Conservation (phyloP, 768 basidiomycete genomes). For the Boletus rex-veris region DNA sequence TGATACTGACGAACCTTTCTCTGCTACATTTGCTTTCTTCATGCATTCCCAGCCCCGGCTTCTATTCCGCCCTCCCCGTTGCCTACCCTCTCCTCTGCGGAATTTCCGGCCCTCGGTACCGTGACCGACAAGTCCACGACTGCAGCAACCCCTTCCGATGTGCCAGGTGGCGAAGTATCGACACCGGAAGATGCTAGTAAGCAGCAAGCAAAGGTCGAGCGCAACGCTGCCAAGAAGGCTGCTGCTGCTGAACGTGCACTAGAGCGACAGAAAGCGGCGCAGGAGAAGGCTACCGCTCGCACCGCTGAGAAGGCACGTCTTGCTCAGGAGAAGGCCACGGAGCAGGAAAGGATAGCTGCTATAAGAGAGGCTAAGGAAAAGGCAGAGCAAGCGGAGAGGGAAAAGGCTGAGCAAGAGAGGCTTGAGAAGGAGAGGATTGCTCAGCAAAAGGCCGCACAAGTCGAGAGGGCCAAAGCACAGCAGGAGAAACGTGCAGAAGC, state of each 20-base stretch:
- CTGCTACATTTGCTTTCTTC: constrained; percentile 20
- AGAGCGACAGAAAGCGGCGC: constrained; percentile 53
- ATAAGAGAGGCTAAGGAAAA: constrained; percentile 39
- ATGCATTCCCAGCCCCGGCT: constrained; percentile 33
- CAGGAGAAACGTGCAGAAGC: constrained; percentile 28
- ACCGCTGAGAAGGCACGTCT: constrained; percentile 53
- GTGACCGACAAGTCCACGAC: constrained; percentile 10
- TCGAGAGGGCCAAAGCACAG: constrained; percentile 39
- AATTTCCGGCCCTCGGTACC: constrained; percentile 66
- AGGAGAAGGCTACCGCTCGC: constrained; percentile 53
- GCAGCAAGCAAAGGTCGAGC: constrained; percentile 53
- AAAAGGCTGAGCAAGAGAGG: constrained; percentile 38
- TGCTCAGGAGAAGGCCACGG: constrained; percentile 51
- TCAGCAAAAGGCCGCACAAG: constrained; percentile 33
- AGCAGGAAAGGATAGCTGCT: constrained; percentile 46
- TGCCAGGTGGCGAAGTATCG: constrained; percentile 21
- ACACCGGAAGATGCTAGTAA: constrained; percentile 37
- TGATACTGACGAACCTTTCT: constrained; percentile 41
- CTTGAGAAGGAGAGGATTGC: constrained; percentile 36
- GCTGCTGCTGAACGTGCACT: constrained; percentile 59
- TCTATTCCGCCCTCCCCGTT: constrained; percentile 39
- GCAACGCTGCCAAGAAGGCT: constrained; percentile 63
- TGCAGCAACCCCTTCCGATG: constrained; percentile 18
- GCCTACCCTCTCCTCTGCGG: constrained; percentile 57
- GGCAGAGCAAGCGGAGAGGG: constrained; percentile 33